A percentile compares a stretch with the other conserved stretches of the same genome.
Conservation (phyloP, 2,329 filamentous ascomycete genomes). For the Paracorniculantispora psalliotae region DNA sequence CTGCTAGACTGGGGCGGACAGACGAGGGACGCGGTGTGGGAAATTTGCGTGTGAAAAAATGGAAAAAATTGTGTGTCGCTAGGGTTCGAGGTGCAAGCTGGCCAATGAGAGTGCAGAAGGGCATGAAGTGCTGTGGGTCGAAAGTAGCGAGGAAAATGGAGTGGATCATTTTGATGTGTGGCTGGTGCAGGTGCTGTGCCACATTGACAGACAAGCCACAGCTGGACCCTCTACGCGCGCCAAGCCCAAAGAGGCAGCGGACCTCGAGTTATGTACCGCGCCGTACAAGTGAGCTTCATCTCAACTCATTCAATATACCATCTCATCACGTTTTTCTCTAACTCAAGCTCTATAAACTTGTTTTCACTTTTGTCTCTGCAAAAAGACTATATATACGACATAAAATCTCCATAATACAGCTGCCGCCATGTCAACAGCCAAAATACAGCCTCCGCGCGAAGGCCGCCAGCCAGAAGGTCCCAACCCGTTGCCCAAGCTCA, state of each 20-base stretch:
- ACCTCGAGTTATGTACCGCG: background rate
- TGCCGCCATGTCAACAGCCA: conserved; percentile 30
- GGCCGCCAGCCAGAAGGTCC: conserved; percentile 15
- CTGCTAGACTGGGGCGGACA: conserved; percentile 16
- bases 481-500: conserved; percentile 68
- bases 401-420: background rate
- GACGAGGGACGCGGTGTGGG: conserved; percentile 15
- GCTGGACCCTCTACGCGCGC: background rate
- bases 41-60: conserved; percentile 31
- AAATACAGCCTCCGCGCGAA: conserved; percentile 35
- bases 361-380: background rate
- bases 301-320: background rate
- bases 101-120: conserved; percentile 28
- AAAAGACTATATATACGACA: background rate
- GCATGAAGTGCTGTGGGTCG: background rate
- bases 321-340: background rate
- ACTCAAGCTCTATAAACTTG: no score
- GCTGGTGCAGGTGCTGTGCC: background rate
- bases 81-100: conserved; percentile 29
- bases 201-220: background rate
- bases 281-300: background rate
- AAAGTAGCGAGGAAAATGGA: background rate
- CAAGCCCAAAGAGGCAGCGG: conserved; percentile 2
- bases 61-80: conserved; percentile 37
- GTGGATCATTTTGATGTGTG: background rate